Percentiles rank a stretch among this genome's conserved stretches.
Evolutionary conservation across 1,139 yeast species (phyloP).

Genomic region (Blastobotrys serpentis): DNA sequence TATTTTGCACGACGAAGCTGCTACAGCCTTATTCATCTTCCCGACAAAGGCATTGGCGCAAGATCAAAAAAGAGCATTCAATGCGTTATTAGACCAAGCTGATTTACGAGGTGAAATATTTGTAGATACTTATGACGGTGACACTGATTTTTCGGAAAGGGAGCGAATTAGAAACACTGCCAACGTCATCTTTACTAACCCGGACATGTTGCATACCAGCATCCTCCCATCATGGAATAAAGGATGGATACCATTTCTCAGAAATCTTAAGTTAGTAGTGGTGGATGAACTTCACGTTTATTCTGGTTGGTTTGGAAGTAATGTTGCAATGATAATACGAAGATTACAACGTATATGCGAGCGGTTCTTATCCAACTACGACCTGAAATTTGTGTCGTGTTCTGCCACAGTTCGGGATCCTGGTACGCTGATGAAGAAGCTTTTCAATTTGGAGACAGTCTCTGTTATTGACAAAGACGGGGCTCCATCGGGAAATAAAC

Average conservation of each 20-base stretch:
- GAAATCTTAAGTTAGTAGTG: constrained; percentile 66
- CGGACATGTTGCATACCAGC: constrained; percentile 87
- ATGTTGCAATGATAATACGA: constrained; percentile 82
- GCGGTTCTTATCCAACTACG: constrained; percentile 48
- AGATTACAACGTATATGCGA: constrained; percentile 64
- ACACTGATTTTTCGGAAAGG: constrained; percentile 63
- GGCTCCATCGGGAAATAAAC: constrained; percentile 78
- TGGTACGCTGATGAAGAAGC: constrained; percentile 59
- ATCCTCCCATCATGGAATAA: constrained; percentile 56
- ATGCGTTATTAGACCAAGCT: constrained; percentile 48
- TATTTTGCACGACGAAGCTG: constrained; percentile 44
- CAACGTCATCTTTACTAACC: constrained; percentile 85
- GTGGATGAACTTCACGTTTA: constrained; percentile 88
- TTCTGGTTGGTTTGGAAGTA: constrained; percentile 87
- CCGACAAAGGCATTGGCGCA: constrained; percentile 98
- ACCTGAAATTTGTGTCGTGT: constrained; percentile 73
- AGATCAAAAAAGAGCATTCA: constrained; percentile 82
- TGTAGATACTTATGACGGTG: constrained; percentile 91
- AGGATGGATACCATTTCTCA: constrained; percentile 66
- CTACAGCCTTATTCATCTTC: constrained; percentile 83
- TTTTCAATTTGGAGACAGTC: constrained; percentile 59
- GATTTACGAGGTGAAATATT: constrained; percentile 37
- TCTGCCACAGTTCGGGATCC: constrained; percentile 90
- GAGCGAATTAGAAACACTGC: constrained; percentile 57
- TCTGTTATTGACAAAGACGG: constrained; percentile 70